A percentile compares a stretch with the other conserved stretches of the same genome.
Conservation (phyloP, 495 filamentous ascomycete genomes). For the Podospora comata region DNA sequence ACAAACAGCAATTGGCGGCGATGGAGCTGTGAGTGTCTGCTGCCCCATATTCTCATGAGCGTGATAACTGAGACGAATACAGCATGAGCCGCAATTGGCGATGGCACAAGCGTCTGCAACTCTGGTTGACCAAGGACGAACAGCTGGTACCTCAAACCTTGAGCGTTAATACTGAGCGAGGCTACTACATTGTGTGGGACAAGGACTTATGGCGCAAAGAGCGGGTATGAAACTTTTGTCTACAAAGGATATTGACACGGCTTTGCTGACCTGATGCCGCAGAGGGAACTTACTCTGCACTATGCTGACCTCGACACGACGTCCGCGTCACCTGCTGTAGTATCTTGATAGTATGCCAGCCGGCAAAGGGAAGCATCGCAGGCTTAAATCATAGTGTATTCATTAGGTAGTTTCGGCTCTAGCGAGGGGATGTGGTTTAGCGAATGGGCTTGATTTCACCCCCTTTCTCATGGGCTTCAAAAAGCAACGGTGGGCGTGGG, state of each 20-base stretch:
- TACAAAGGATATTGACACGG: not conserved
- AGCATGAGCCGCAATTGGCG: conserved; percentile 75
- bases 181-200: conserved; percentile 88
- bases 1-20: conserved; percentile 80
- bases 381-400: not conserved
- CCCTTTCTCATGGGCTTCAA: not conserved
- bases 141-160: conserved; percentile 64
- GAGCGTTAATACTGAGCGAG: conserved; percentile 69
- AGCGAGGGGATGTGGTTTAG: not conserved
- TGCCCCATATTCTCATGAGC: not conserved
- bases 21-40: conserved; percentile 61
- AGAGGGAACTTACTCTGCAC: conserved; percentile 76
- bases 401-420: not conserved
- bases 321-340: not conserved
- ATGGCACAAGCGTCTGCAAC: conserved; percentile 82
- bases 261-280: conserved; percentile 13
- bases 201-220: conserved; percentile 79
- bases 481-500: not conserved
- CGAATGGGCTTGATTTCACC: not conserved
- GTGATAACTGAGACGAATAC: conserved; percentile 16
- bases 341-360: not conserved
- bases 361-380: not conserved
- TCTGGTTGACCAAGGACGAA: conserved; percentile 90
- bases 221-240: conserved; percentile 55
- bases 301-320: conserved; percentile 55